These are phyloP conservation scores for Saccharomyces hybrid DNA, from an alignment of 1,139 yeast genomes.

Conservation along the genomic window DNA sequence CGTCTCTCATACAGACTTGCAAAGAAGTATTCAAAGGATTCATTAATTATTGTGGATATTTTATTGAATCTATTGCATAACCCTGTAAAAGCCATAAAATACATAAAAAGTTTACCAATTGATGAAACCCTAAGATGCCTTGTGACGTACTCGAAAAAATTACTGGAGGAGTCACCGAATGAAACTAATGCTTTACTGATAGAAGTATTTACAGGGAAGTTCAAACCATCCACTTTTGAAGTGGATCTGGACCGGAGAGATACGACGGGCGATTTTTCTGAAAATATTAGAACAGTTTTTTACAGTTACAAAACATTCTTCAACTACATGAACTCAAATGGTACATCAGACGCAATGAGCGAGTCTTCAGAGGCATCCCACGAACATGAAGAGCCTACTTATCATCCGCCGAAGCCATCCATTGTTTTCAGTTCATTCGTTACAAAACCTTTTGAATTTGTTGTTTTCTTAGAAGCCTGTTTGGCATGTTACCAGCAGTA, in stretches of 20 bases:
- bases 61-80: slow-evolving; percentile 60
- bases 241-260: slow-evolving; percentile 5
- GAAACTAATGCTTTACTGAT: slow-evolving; percentile 78
- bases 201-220: slow-evolving; percentile 83
- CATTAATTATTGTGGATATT: slow-evolving; percentile 70
- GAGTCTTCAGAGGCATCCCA: neutral
- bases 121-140: slow-evolving; percentile 74
- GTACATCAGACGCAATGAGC: slow-evolving; percentile 6
- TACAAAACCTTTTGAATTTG: slow-evolving; percentile 79
- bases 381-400: slow-evolving; percentile 47
- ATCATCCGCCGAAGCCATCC: slow-evolving; percentile 87
- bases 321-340: slow-evolving; percentile 41
- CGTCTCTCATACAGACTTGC: slow-evolving; percentile 67
- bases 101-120: slow-evolving; percentile 60
- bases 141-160: slow-evolving; percentile 53
- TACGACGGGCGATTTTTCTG: slow-evolving; percentile 3
- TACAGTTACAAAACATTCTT: slow-evolving; percentile 71
- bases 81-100: slow-evolving; percentile 56
- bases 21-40: slow-evolving; percentile 56
- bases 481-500: slow-evolving; percentile 68
- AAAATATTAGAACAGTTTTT: slow-evolving; percentile 36
- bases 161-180: slow-evolving; percentile 65
- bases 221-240: slow-evolving; percentile 38
- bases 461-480: slow-evolving; percentile 90
- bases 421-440: slow-evolving; percentile 81